Evolutionary conservation across 805 yeast species (phyloP), one percentile per base, ranked within the genome.

Genomic region (Metschnikowia kofuensis): DNA sequence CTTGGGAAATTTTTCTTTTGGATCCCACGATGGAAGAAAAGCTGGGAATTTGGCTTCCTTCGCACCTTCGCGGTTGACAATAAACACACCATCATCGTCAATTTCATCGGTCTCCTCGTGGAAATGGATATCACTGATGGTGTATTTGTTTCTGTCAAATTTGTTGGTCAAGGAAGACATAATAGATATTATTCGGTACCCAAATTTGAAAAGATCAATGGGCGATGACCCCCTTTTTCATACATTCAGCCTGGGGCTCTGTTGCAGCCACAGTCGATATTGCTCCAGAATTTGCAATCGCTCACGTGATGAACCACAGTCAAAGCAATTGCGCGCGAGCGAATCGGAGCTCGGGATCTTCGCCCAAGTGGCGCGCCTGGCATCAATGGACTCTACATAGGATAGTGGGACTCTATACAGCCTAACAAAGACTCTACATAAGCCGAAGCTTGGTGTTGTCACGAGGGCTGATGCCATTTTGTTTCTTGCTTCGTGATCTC

Each of bases 1-100:
- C 49, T 72, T 65, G 7, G 64, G 61, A 34, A 52, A 62, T 50
- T 66, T 66, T 65, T 52, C 72, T 26, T 56, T 56, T 10, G 57
- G 56, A 44, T 64, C 60, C 72, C 72, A 69, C 12, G 67, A 52
- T 8, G 74, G 73, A 38, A 64, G 52, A 34, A 46, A 66, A 9
- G 61, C 65, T 11, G 64, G 63, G 52, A 55, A 58, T n/a, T 59
- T 49, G 4, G 62, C 51, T 42, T 55, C 53, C 15, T 50, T 55
- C 26, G 64, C 56, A 52, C 70, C 68, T 38, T 66, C 71, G 36
- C 56, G 52, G 49, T 55, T 61, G 10, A 66, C 66, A 12, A 67
- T 64, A 30, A 50, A 58, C 10, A 67, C 61, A 8, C 73, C 73
- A 16, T 46, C 52, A 16, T 15, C 60, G 44, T 70, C 76, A 37